Percentiles rank a stretch among this genome's conserved stretches.
These are phyloP conservation scores for Fraxinus excelsior DNA, from an alignment of 257 asterid species.

Conservation along the genomic window DNA sequence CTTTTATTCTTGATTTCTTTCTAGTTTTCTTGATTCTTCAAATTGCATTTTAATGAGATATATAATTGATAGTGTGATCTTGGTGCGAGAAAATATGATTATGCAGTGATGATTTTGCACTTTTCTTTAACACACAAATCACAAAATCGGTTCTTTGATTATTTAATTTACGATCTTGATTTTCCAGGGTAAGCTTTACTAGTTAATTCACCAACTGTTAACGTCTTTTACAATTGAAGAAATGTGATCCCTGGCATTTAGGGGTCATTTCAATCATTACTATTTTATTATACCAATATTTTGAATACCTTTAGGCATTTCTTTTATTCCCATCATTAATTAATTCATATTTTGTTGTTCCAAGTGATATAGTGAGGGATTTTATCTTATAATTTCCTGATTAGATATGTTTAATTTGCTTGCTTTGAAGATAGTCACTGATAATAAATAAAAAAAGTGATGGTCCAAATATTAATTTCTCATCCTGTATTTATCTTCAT, in stretches of 20 bases:
- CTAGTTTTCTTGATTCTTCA: background rate
- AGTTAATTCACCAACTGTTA: background rate
- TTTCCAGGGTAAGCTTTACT: background rate
- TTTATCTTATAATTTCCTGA: background rate
- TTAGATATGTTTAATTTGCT: background rate
- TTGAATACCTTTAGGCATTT: background rate
- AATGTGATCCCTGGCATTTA: background rate
- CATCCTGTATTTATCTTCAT: background rate
- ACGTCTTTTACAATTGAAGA: background rate
- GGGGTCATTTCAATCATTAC: background rate
- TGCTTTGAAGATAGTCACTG: conserved; percentile 4
- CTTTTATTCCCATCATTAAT: background rate
- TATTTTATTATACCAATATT: background rate
- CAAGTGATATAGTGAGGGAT: background rate
- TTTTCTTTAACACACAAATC: background rate
- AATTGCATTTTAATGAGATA: conserved; percentile 7
- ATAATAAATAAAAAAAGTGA: background rate
- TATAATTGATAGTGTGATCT: conserved; percentile 18
- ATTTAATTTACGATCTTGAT: background rate
- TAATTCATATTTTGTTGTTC: background rate
- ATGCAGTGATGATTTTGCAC: background rate
- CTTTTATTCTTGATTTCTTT: conserved; percentile 9
- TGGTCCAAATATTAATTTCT: background rate
- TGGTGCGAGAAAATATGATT: conserved; percentile 8
- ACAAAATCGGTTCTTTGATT: background rate